Evolutionary conservation across 768 basidiomycete species (phyloP), one percentile per base, ranked within the genome.

Genomic region (Pleurotus tuber-regium): DNA sequence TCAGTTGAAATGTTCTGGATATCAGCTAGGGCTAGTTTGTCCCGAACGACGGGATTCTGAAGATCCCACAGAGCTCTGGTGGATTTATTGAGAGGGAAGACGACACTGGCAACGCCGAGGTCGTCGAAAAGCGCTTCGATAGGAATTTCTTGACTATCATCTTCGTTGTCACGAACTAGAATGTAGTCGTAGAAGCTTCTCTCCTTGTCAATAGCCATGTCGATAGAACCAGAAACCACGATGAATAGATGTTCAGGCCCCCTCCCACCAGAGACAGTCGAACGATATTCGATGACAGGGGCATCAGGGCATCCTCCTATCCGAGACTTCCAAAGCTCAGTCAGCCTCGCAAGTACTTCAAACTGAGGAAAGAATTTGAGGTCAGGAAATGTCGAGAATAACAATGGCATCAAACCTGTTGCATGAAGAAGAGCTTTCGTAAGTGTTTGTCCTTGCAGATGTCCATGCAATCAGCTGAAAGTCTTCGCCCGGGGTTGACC

Each of bases 381-480:
- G 7, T 14, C 24, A 21, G 28, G 36, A 19, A 40, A 35, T 21
- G 43, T 1, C 2, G 6, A 26, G 11, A 26, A 26, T 18, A 18
- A 35, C 9, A 38, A 11, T 18, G 14, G n/a, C 7, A 8, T 61
- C 66, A 11, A 47, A 76, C 78, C 68, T 79, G 76, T 58, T 77
- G 76, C 72, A 79, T 77, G 56, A 75, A 78, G 56, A 80, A 76
- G 2, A 80, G 61, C 55, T 78, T 79, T n/a, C 77, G 67, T 28
- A 80, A 57, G 23, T 70, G 66, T 2, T 68, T 64, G 39, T 75
- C 63, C 21, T 63, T 62, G 56, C 77, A 79, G 14, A 80, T 59
- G 55, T 79, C 77, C 73, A 78, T 71, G 55, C 77, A 77, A 25
- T 68, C 63, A 0, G 71, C 63, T 1, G 70, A 65, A 2, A 79